Base-by-base conservation (phyloP, 2,329 filamentous ascomycete genomes). In the Dactylellina drechsleri region DNA sequence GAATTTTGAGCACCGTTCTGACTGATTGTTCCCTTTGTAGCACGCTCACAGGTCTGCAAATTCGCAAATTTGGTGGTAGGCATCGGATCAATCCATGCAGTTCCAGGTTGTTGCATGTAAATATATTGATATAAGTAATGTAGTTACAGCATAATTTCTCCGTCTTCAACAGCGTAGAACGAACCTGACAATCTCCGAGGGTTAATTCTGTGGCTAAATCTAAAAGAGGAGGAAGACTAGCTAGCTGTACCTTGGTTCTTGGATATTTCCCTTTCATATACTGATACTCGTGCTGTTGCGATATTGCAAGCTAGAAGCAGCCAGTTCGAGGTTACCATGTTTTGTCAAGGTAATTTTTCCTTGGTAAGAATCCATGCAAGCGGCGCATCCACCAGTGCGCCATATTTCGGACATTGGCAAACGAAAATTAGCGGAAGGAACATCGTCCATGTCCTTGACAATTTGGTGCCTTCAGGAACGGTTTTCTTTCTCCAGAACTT, bases 401-500 rank as follows among this genome's bases (percentile, higher is more conserved):
- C 56, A 67, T 67, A 73, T 74, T 74, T 61, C 68, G 61, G 68
- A 62, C 47, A 73, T 45, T 66, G 62, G 68, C 68, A 62, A 74
- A 56, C 53, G 20, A 47, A 47, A 47, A 28, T 58, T n/a, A 20
- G 66, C 15, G 16, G 26, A 18, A 18, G 13, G 6, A 18, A 15
- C 43, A 12, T 47, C 13, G 43, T 23, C 23, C 23, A n/a, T 7
- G 31, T 47, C 43, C 43, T n/a, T 47, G 43, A 12, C 20, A 47
- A 41, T 60, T 45, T 52, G 52, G 41, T 61, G 50, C 62, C 56
- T 66, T 56, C 61, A 67, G 62, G 20, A 66, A 61, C 62, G 41
- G 54, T 54, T 12, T 13, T 47, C 31, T 12, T 64, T 66, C 62
- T 74, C 62, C 62, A 61, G 43, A 54, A 40, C 28, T 58, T 67